Evolutionary conservation across 768 basidiomycete species (phyloP), one percentile per base, ranked within the genome.

Genomic region (Podaxis rugospora): DNA sequence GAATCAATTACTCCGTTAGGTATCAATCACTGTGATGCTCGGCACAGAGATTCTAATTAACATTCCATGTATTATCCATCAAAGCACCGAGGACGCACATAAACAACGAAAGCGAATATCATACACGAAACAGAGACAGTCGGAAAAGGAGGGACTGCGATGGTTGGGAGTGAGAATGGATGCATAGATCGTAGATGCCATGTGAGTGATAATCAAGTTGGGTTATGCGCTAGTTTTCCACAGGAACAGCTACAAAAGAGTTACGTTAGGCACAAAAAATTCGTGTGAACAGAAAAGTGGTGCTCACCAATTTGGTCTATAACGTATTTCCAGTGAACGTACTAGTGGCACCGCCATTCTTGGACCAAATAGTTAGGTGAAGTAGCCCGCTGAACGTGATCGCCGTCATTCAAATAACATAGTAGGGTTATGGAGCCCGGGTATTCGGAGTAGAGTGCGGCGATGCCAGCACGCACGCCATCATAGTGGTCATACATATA

Each of bases 1-100:
- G 9, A 21, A n/a, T 25, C 35, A 23, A 54, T 37, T 37, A 23
- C 52, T 54, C 52, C 52, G 25, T 49, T 27, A 32, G 32, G 32
- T 32, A 42, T 49, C 21, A 16, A 49, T 25, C 25, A 11, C 23
- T 9, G 47, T 49, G 27, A 49, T 23, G 47, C 47, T 27, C 21
- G 36, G 18, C 52, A 35, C 13, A 47, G 10, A 9, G 46, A 57
- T 5, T 35, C 46, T 57, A 46, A 39, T 50, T 51, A 58, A 36
- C 28, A 58, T 58, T 57, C 44, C 57, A 58, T 58, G 25, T 51
- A 39, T 51, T 58, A 58, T 50, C 57, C 57, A 6, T 36, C 57
- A 36, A 39, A 39, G 50, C 46, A 47, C 23, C 21, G n/a, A 16
- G 27, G 46, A 25, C 16, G 13, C 21, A 44, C 10, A 39, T 16